These are phyloP conservation scores for Yarrowia osloensis DNA, from an alignment of 805 yeast species.

Conservation along the genomic window DNA sequence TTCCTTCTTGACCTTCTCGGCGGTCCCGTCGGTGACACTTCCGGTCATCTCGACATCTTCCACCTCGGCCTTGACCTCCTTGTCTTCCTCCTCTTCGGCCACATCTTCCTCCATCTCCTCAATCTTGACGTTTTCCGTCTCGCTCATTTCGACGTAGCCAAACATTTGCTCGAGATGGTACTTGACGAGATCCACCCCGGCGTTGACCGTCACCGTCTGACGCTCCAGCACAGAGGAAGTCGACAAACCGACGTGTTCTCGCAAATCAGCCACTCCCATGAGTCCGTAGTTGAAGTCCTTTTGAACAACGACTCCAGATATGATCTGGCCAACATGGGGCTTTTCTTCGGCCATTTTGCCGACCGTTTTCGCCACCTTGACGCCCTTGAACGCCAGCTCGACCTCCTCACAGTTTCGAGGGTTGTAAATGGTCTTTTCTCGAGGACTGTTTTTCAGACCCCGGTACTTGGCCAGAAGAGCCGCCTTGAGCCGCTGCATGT, in stretches of 20 bases:
- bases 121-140: slow-evolving; percentile 48
- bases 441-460: slow-evolving; percentile 76
- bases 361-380: slow-evolving; percentile 77
- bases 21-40: not conserved
- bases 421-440: slow-evolving; percentile 86
- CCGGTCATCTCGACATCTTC: not conserved
- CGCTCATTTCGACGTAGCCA: slow-evolving; percentile 69
- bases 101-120: slow-evolving; percentile 32
- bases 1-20: not conserved
- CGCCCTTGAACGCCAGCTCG: slow-evolving; percentile 73
- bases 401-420: slow-evolving; percentile 89
- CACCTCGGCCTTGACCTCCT: slow-evolving; percentile 40
- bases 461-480: slow-evolving; percentile 87
- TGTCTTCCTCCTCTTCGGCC: slow-evolving; percentile 41
- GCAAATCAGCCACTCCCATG: slow-evolving; percentile 80
- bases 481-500: slow-evolving; percentile 97
- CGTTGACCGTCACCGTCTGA: slow-evolving; percentile 75
- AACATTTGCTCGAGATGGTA: slow-evolving; percentile 97
- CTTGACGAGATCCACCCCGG: slow-evolving; percentile 73
- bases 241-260: slow-evolving; percentile 84
- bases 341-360: slow-evolving; percentile 58
- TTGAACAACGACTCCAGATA: slow-evolving; percentile 87
- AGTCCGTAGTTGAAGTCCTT: slow-evolving; percentile 86
- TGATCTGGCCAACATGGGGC: slow-evolving; percentile 48
- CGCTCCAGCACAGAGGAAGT: slow-evolving; percentile 82